Evolutionary conservation across 345 rosid genomes (phyloP), one percentile per base, ranked within the genome.

Genomic region (Brassica juncea): DNA sequence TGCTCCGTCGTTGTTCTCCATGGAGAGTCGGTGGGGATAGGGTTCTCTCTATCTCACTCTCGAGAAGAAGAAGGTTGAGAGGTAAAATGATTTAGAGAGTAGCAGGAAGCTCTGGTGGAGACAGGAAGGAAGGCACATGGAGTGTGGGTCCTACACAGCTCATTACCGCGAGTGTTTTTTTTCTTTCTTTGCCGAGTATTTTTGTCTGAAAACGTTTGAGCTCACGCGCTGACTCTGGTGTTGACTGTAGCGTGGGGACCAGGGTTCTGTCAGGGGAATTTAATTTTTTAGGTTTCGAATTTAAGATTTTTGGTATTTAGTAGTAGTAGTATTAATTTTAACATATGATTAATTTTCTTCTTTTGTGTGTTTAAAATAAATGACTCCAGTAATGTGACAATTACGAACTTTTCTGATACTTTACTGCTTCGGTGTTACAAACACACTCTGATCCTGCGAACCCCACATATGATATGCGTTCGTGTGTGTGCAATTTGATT

Each of bases 101-200:
- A 64, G 75, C 10, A 68, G 58, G 74, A 66, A 89, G 94, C 93
- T 88, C 57, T 49, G 96, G 98, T 92, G 98, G 96, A 93, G 97
- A 95, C 98, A 89, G 92, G 94, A 84, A 77, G 90, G 83, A 89
- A 89, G 83, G 92, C 99, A 95, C 98, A 95, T 95, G 98, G 93
- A 86, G 82, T 0, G 89, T 86, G 95, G 98, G 90, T 14, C 84
- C 95, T 91, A 27, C 87, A 85, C 89, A 90, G 87, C 92, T 88
- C 90, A 90, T 81, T 78, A 76, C 82, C 64, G 65, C 31, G 28
- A 49, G 19, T 39, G 8, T 32, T 35, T 66, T 65, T 47, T 14
- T 49, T 9, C 10, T 39, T 47, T n/a, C 57, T 47, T 47, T 47
- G 55, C 16, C 6, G 57, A 49, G 44, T 42, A 44, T 66, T 71